Evolutionary conservation across 2,329 filamentous ascomycete genomes (phyloP), one percentile per base, ranked within the genome.

Genomic region (Fusarium sp.): DNA sequence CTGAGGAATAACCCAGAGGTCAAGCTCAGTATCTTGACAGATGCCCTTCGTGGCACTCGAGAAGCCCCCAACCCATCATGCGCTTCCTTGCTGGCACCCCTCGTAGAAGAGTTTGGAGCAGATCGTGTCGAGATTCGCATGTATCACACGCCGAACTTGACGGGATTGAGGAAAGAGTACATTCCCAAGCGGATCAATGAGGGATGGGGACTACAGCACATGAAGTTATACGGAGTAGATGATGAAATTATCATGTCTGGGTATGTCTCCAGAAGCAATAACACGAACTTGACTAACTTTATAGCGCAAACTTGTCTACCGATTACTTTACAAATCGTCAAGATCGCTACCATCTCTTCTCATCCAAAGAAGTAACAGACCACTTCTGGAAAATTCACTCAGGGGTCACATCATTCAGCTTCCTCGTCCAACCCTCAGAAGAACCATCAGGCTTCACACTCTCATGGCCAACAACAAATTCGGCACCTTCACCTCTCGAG

Each of bases 241-340:
- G 93, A 99, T 75, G 93, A 97, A 79, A 91, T 99, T 62, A 95
- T 99, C 70, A 88, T 99, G 74, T 97, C 94, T 7, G 94, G 93
- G 88, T 93, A 85, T 59, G 55, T 54, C 14, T 1, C 4, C 1
- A 18, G 14, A 33, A 2, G 4, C 44, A 18, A 4, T n/a, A 1
- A 23, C 20, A 46, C 13, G 34, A 27, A 18, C 31, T 40, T 14
- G n/a, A 59, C 18, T 77, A 23, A 77, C 18, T 36, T 18, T 5
- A 16, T 36, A 85, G 84, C 7, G 96, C 96, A 14, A 99, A 99
- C 73, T 82, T 99, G 6, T 97, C 93, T 0, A 88, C 86, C 44
- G 95, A 99, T 76, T 99, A 99, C 80, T 99, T 99, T 75, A 97
- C 93, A 38, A 96, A 98, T 74, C 90, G 96, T 10, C 91, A 98